Base-by-base conservation (phyloP, 257 asterid species). In the Oldenlandia corymbosa region DNA sequence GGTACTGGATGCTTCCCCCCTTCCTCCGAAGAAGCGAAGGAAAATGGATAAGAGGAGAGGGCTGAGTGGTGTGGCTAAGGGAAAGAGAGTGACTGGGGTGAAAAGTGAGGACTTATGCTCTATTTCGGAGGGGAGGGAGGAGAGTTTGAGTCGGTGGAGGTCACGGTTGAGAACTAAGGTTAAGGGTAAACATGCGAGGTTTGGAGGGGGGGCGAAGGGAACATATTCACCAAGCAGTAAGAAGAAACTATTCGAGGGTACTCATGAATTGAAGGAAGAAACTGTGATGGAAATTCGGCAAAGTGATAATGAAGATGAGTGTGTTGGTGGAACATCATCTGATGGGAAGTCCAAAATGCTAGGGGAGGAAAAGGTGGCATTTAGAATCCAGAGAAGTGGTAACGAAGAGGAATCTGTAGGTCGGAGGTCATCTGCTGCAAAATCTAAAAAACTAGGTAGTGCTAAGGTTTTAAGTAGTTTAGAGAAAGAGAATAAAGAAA, bases 1-100 rank as follows among this genome's bases (percentile, higher is more conserved):
- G 56, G 63, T 93, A 75, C 97, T 93, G 17, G 99, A 93, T 75
- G 84, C 99, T 47, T 93, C 99, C 11, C 99, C 99, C 59, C 26
- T 72, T 62, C 97, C 96, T 0, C 84, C 86, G 0, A 90, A 75
- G 71, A 93, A 88, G 83, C 77, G 96, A 71, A 73, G 41, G 65
- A 90, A 73, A 79, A 64, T 84, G 75, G 84, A 70, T 69, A 73
- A 34, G 37, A 48, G 58, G 62, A 67, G 64, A 32, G 69, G 53
- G 71, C 23, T 72, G 64, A 59, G 68, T 26, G 67, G 80, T 64
- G 70, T 23, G 47, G 85, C 72, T 58, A 73, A 58, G 49, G 75
- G 71, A 17, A 76, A 69, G 71, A 77, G 75, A 62, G 93, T 62
- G 61, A 78, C 60, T 56, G 67, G 23, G 63, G 76, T 30, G 69